Base-by-base conservation (phyloP, 768 basidiomycete species). In the Baorangia bicolor region DNA sequence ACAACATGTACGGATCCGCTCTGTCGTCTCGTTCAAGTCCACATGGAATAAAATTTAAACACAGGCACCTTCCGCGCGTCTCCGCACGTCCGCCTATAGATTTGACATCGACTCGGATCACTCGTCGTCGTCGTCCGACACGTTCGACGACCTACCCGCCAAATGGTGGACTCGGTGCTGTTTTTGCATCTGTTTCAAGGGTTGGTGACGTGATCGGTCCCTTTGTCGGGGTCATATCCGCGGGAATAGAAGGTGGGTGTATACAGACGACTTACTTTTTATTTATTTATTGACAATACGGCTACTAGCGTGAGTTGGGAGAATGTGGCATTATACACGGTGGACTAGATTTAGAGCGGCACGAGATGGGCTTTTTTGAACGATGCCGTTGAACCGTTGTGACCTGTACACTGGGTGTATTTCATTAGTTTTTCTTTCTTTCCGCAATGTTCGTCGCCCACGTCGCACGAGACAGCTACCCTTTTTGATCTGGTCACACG, bases 71-170 rank as follows among this genome's bases (percentile, higher is more conserved):
- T 47, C 48, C 25, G 33, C 37, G 10, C 55, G 51, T 49, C 39
- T 56, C 16, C 49, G 56, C 45, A 11, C 51, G 2, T 52, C 59
- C 11, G 53, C 65, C 20, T 57, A 71, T n/a, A 13, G 30, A 31
- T 61, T 71, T 34, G 59, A 66, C 39, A 20, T 58, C 34, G 67
- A 68, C 48, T 66, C 68, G 31, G 60, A 63, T 20, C n/a, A 51
- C 4, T 70, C 64, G 2, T 70, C 68, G 12, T 33, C 31, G 20
- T 70, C 66, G 25, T 61, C 64, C 14, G 63, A 66, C 30, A 61
- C 62, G 30, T 64, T 64, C 39, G 66, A 69, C 34, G 62, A 67
- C 5, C 54, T 48, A 1, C 58, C 53, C 5, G 12, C 37, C 31
- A 67, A 60, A 21, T 69, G 66, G 64, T 67, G 66, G 60, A 56